phyloP scores from a whole-genome alignment of 2,329 filamentous ascomycete species.

The Coniochaeta ligniaria region DNA sequence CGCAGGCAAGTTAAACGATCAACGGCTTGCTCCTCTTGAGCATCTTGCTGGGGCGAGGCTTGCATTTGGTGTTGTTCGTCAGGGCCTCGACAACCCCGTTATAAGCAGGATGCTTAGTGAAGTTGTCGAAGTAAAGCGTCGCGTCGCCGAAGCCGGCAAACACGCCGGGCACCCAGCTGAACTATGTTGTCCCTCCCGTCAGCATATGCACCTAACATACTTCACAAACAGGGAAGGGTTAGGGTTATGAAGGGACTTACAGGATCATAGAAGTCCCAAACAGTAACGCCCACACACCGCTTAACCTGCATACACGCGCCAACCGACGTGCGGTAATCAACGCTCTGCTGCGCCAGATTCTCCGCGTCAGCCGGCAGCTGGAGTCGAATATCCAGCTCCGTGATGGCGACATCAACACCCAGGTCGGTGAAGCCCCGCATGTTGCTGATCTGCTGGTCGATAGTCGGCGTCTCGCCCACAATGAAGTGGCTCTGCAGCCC shows the following conservation, averaged over 20 bases:
- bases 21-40: background rate
- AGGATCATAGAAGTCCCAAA: slow-evolving; percentile 1
- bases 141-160: background rate
- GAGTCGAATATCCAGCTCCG: slow-evolving; percentile 36
- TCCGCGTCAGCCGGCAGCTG: slow-evolving; percentile 13
- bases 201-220: no score
- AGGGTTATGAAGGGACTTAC: background rate
- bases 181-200: background rate
- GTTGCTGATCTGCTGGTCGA: slow-evolving; percentile 24
- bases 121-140: background rate
- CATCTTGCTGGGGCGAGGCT: background rate
- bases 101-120: background rate
- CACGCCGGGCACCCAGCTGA: background rate
- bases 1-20: background rate
- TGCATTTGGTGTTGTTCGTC: background rate
- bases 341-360: background rate
- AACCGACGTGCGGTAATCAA: background rate
- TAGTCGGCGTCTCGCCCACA: slow-evolving; percentile 27
- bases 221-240: no score
- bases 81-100: background rate
- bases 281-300: background rate
- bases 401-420: slow-evolving; percentile 37
- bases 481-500: slow-evolving; percentile 40
- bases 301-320: background rate
- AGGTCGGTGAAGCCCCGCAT: slow-evolving; percentile 29